Conservation (phyloP, 2,329 filamentous ascomycete genomes). For the Aspergillus latus region DNA sequence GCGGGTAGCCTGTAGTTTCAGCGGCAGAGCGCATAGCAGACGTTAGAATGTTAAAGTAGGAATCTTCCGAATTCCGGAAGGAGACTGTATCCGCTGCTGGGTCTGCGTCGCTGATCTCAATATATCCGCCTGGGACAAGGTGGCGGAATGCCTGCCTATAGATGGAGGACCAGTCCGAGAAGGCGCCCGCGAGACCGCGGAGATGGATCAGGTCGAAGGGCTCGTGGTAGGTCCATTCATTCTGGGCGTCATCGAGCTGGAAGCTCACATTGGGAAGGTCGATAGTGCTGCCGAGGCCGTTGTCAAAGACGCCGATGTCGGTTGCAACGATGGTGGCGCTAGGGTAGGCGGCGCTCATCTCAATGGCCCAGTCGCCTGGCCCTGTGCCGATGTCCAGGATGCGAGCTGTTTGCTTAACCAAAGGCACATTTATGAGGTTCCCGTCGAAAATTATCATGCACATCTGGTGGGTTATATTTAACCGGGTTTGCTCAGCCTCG, state of each 20-base stretch:
- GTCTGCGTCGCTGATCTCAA: constrained; percentile 49
- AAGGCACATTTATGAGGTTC: constrained; percentile 32
- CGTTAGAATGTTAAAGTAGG: constrained; percentile 36
- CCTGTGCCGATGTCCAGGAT: constrained; percentile 50
- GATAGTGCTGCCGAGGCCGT: constrained; percentile 32
- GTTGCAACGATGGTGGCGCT: constrained; percentile 50
- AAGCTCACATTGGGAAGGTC: constrained; percentile 46
- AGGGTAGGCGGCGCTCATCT: constrained; percentile 47
- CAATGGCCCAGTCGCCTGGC: constrained; percentile 52
- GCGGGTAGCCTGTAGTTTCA: constrained; percentile 41
- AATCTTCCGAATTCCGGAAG: constrained; percentile 26
- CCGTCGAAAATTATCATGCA: constrained; percentile 50
- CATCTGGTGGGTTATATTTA: constrained; percentile 63
- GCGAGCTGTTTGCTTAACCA: constrained; percentile 30
- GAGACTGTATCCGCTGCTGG: constrained; percentile 28
- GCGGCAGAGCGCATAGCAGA: constrained; percentile 40
- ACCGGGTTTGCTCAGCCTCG: constrained; percentile 62
- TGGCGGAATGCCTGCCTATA: constrained; percentile 49
- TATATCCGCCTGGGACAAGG: constrained; percentile 47
- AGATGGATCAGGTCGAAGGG: constrained; percentile 53
- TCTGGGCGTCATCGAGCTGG: constrained; percentile 51
- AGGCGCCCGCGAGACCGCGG: constrained; percentile 49
- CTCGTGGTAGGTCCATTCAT: constrained; percentile 50
- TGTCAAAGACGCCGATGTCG: constrained; percentile 46
- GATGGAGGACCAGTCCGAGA: constrained; percentile 47